A percentile compares a stretch with the other conserved stretches of the same genome.
phyloP scores from a whole-genome alignment of 257 asterid species.

The Paulownia fortunei region DNA sequence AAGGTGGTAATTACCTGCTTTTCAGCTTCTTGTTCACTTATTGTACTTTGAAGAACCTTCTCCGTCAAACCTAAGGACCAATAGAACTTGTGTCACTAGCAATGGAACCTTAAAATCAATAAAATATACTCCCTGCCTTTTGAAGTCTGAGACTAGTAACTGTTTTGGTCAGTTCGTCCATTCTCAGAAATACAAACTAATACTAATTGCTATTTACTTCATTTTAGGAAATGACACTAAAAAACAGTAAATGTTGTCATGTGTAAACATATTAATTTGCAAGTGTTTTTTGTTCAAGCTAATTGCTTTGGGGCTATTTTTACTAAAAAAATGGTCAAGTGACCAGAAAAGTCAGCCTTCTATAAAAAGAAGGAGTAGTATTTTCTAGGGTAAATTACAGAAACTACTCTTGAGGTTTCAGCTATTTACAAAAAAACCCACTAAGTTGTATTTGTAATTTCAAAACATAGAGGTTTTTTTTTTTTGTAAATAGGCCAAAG shows the following conservation, averaged over 20 bases:
- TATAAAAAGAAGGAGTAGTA: neutral
- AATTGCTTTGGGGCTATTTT: neutral
- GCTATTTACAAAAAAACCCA: too few species aligned
- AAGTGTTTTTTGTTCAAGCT: constrained; percentile 5
- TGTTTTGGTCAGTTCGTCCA: constrained; percentile 11
- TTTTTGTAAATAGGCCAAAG: too few species aligned
- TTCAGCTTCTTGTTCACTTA: constrained; percentile 87
- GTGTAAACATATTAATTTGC: neutral
- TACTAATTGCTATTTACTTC: constrained; percentile 13
- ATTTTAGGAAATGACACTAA: constrained; percentile 9
- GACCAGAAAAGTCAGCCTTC: constrained; percentile 12
- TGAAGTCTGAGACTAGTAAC: constrained; percentile 5
- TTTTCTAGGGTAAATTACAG: too few species aligned
- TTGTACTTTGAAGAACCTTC: constrained; percentile 79
- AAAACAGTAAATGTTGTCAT: constrained; percentile 7
- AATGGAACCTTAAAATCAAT: constrained; percentile 19
- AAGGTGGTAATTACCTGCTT: constrained; percentile 61
- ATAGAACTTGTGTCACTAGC: constrained; percentile 28
- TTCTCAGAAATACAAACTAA: constrained; percentile 22
- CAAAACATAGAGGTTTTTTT: too few species aligned
- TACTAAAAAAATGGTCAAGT: constrained; percentile 23
- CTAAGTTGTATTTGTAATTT: too few species aligned
- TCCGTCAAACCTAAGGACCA: constrained; percentile 75
- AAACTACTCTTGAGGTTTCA: too few species aligned
- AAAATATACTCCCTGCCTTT: neutral